Evolutionary conservation across 805 yeast genomes (phyloP).

Genomic region (Zygotorulaspora chibaensis): DNA sequence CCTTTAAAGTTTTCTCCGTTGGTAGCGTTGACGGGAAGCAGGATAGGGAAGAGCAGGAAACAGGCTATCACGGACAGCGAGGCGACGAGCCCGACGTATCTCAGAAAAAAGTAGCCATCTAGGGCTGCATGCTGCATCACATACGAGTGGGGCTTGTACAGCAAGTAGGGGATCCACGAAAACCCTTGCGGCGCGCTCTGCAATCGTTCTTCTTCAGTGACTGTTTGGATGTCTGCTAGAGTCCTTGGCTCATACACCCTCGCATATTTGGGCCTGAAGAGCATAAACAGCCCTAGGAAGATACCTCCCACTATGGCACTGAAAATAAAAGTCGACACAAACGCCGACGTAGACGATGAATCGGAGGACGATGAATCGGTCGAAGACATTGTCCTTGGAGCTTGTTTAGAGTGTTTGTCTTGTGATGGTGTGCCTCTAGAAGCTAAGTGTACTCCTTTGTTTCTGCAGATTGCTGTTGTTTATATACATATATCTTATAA

Average conservation of each 20-base stretch:
- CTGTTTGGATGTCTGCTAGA: constrained; percentile 35
- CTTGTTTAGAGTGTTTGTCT: not conserved
- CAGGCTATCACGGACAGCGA: constrained; percentile 51
- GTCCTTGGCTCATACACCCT: constrained; percentile 82
- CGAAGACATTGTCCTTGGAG: not conserved
- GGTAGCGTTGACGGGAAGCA: constrained; percentile 71
- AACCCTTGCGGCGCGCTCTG: constrained; percentile 61
- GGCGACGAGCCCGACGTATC: constrained; percentile 57
- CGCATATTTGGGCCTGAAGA: constrained; percentile 58
- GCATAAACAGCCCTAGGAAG: constrained; percentile 57
- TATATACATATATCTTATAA: too few species aligned
- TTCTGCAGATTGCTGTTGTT: too few species aligned
- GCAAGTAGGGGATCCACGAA: constrained; percentile 52
- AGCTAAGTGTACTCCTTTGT: too few species aligned
- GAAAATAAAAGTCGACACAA: constrained; percentile 65
- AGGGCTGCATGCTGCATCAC: constrained; percentile 65
- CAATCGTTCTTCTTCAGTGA: constrained; percentile 49
- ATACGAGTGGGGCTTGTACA: constrained; percentile 55
- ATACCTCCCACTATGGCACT: constrained; percentile 56
- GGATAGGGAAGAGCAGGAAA: constrained; percentile 57
- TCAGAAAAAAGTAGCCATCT: constrained; percentile 72
- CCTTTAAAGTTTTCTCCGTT: constrained; percentile 55
- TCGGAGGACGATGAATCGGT: constrained; percentile 40
- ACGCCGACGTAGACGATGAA: constrained; percentile 66
- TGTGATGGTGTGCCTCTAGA: not conserved